Conservation (phyloP, 2,329 filamentous ascomycete genomes). For the Didymella segeticola region DNA sequence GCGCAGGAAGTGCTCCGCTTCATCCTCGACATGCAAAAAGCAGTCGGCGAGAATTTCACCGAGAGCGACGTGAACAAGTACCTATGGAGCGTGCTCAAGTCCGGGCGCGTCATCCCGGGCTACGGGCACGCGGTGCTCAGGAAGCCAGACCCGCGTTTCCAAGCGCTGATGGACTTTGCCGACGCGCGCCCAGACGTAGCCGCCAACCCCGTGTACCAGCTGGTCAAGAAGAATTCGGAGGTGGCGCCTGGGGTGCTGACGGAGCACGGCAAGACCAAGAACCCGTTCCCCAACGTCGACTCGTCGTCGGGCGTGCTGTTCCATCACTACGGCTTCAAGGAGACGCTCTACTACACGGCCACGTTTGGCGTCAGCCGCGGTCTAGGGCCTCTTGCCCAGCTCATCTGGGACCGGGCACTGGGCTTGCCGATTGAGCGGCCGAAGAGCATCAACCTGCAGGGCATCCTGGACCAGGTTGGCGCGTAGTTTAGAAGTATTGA, state of each 20-base stretch:
- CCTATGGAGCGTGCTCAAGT: constrained; percentile 91
- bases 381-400: constrained; percentile 87
- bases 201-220: constrained; percentile 86
- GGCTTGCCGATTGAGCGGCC: constrained; percentile 96
- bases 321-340: constrained; percentile 97
- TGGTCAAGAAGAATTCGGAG: constrained; percentile 91
- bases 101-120: constrained; percentile 90
- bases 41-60: constrained; percentile 78
- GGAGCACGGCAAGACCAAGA: constrained; percentile 98
- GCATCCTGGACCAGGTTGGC: constrained; percentile 70
- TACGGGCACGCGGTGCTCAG: constrained; percentile 96
- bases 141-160: constrained; percentile 95
- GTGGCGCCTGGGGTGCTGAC: constrained; percentile 89
- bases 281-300: constrained; percentile 97
- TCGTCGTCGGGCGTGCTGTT: constrained; percentile 92
- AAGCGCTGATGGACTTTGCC: constrained; percentile 96
- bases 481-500: constrained; percentile 14
- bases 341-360: constrained; percentile 91
- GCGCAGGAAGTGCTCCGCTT: constrained; percentile 97
- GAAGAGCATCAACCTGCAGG: constrained; percentile 94
- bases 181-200: constrained; percentile 83
- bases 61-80: constrained; percentile 86
- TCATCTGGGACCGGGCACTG: constrained; percentile 94
- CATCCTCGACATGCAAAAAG: constrained; percentile 94
- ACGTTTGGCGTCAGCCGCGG: constrained; percentile 74